Percentiles rank a stretch among this genome's conserved stretches.
These are phyloP conservation scores for Geosmithia putterillii DNA, from an alignment of 2,329 filamentous ascomycete genomes.

Conservation along the genomic window DNA sequence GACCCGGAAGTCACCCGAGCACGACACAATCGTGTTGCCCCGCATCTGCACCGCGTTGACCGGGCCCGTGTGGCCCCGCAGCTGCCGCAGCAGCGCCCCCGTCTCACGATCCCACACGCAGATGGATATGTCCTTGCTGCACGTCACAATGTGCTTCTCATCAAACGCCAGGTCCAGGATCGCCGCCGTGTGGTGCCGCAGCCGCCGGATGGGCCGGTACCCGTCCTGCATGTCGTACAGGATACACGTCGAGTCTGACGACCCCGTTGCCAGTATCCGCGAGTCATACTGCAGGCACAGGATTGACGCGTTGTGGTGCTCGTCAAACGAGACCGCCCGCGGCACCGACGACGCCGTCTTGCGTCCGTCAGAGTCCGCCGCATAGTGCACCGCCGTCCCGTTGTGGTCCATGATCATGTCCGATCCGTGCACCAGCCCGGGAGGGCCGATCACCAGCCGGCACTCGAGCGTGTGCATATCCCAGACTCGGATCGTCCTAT, in stretches of 20 bases:
- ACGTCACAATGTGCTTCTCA: slow-evolving; percentile 84
- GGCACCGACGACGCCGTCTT: slow-evolving; percentile 35
- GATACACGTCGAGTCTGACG: slow-evolving; percentile 83
- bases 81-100: slow-evolving; percentile 61
- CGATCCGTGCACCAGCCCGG: slow-evolving; percentile 43
- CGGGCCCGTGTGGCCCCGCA: slow-evolving; percentile 77
- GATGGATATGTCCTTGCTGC: slow-evolving; percentile 89
- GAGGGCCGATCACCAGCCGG: slow-evolving; percentile 73
- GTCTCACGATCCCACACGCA: slow-evolving; percentile 87
- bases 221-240: slow-evolving; percentile 73
- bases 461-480: slow-evolving; percentile 84
- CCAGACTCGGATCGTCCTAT: slow-evolving; percentile 93
- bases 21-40: slow-evolving; percentile 84
- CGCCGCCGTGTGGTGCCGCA: slow-evolving; percentile 70
- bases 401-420: slow-evolving; percentile 38
- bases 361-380: slow-evolving; percentile 38
- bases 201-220: slow-evolving; percentile 68
- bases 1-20: slow-evolving; percentile 83
- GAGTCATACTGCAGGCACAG: slow-evolving; percentile 92
- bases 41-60: slow-evolving; percentile 95
- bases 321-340: slow-evolving; percentile 40
- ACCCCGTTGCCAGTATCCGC: slow-evolving; percentile 85
- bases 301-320: slow-evolving; percentile 83
- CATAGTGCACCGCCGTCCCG: slow-evolving; percentile 40
- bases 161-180: slow-evolving; percentile 93